These are phyloP conservation scores for Kitagawia praeruptora DNA, from an alignment of 129 eudicot species.

Conservation along the genomic window DNA sequence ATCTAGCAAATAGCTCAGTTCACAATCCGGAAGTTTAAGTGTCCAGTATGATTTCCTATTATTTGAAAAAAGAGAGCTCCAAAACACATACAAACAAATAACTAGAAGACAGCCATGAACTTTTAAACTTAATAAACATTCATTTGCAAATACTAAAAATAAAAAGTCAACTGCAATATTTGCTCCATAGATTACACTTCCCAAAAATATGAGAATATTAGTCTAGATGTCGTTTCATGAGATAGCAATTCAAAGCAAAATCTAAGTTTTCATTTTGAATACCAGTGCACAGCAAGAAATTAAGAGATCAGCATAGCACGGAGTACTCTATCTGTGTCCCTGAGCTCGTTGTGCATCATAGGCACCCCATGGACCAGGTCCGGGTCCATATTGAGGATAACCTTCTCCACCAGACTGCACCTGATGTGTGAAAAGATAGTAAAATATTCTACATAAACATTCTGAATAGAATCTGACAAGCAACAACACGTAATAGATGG, in stretches of 20 bases:
- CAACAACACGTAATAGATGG: not conserved
- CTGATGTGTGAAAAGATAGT: conserved; percentile 22
- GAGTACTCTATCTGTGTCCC: conserved; percentile 59
- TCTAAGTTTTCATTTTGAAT: conserved; percentile 34
- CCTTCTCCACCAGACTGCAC: conserved; percentile 65
- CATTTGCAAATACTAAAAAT: conserved; percentile 5
- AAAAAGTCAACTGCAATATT: conserved; percentile 21
- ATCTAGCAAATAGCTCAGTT: not conserved
- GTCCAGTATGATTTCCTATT: not conserved
- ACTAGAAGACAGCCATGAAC: not conserved
- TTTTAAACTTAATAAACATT: conserved; percentile 7
- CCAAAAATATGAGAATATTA: conserved; percentile 21
- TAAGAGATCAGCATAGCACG: conserved; percentile 24
- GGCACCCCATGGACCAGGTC: conserved; percentile 79
- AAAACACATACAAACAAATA: not conserved
- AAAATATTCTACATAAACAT: not conserved
- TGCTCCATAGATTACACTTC: conserved; percentile 18
- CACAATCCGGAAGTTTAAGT: not conserved
- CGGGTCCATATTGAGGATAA: conserved; percentile 83
- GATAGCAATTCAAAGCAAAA: conserved; percentile 35
- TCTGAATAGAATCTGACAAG: not conserved
- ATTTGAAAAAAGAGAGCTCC: not conserved
- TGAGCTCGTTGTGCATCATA: conserved; percentile 68
- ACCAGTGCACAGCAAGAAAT: conserved; percentile 30
- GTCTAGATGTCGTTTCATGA: conserved; percentile 20